phyloP scores from a whole-genome alignment of 2,329 filamentous ascomycete genomes.

The Aspergillus costaricaensis region DNA sequence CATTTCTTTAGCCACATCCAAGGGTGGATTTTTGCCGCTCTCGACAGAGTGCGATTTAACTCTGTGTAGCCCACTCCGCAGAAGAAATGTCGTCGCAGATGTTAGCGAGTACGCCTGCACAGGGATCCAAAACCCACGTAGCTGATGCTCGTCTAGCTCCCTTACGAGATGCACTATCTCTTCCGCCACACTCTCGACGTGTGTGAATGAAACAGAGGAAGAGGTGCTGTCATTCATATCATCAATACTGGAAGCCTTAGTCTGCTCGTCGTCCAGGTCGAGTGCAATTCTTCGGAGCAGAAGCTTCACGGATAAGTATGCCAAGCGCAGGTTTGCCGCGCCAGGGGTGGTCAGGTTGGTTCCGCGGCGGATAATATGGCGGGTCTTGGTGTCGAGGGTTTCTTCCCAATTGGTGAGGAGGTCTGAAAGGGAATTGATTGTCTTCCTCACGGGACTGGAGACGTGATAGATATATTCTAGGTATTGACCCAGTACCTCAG shows the following conservation, averaged over 20 bases:
- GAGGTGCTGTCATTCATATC: not conserved
- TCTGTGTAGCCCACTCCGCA: slow-evolving; percentile 50
- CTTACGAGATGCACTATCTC: slow-evolving; percentile 53
- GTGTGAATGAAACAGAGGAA: slow-evolving; percentile 38
- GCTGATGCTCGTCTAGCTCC: slow-evolving; percentile 47
- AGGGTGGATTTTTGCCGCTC: slow-evolving; percentile 26
- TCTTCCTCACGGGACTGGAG: slow-evolving; percentile 24
- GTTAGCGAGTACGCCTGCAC: slow-evolving; percentile 52
- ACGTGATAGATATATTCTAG: slow-evolving; percentile 39
- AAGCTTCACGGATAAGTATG: slow-evolving; percentile 53
- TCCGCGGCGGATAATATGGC: slow-evolving; percentile 48
- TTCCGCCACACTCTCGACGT: slow-evolving; percentile 50
- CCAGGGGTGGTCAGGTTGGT: slow-evolving; percentile 46
- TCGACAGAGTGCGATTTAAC: no score
- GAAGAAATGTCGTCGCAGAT: slow-evolving; percentile 53
- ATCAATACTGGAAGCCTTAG: not conserved
- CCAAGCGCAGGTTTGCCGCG: slow-evolving; percentile 54
- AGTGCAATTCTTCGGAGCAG: slow-evolving; percentile 52
- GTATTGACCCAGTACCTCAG: slow-evolving; percentile 45
- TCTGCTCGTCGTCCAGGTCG: slow-evolving; percentile 37
- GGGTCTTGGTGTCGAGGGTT: slow-evolving; percentile 40
- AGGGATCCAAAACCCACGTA: slow-evolving; percentile 55
- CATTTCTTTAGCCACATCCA: slow-evolving; percentile 49
- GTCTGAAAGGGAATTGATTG: slow-evolving; percentile 39
- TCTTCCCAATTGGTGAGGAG: slow-evolving; percentile 51